Conservation (phyloP, 2,329 filamentous ascomycete genomes). For the Aspergillus versicolor region DNA sequence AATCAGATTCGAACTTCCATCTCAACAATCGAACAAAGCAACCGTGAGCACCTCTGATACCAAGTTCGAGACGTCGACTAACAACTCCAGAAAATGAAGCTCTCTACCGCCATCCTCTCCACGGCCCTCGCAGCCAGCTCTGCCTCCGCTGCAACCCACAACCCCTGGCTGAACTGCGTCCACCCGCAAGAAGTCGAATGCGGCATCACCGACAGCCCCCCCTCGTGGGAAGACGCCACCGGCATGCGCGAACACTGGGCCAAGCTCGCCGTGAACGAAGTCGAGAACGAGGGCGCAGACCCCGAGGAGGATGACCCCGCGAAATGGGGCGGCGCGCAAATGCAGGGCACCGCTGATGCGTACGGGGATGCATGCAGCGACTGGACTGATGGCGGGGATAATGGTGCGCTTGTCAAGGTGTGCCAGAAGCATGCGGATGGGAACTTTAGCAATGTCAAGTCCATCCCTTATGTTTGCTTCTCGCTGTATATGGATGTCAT, state of each 20-base stretch:
- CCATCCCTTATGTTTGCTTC: not conserved
- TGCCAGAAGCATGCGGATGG: not conserved
- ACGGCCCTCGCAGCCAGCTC: not conserved
- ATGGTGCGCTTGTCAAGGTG: not conserved
- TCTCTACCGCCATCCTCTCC: not conserved
- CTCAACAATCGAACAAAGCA: too few relatives aligned
- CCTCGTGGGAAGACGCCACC: not conserved
- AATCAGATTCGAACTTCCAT: too few relatives aligned
- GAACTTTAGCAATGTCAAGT: not conserved
- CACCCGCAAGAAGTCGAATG: not conserved
- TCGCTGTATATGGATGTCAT: not conserved
- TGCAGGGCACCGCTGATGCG: not conserved
- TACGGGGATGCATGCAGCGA: not conserved
- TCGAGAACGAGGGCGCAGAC: not conserved
- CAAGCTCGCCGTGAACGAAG: not conserved
- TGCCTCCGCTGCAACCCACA: not conserved
- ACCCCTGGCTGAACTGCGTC: not conserved
- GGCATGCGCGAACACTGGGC: not conserved
- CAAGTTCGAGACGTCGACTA: too few relatives aligned
- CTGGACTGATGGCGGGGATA: not conserved
- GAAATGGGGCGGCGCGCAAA: not conserved
- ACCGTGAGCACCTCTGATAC: too few relatives aligned
- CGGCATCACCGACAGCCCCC: not conserved
- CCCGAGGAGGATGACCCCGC: not conserved
- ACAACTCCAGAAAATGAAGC: not conserved